Conservation (phyloP, 345 rosid genomes). For the Dipteronia dyeriana region DNA sequence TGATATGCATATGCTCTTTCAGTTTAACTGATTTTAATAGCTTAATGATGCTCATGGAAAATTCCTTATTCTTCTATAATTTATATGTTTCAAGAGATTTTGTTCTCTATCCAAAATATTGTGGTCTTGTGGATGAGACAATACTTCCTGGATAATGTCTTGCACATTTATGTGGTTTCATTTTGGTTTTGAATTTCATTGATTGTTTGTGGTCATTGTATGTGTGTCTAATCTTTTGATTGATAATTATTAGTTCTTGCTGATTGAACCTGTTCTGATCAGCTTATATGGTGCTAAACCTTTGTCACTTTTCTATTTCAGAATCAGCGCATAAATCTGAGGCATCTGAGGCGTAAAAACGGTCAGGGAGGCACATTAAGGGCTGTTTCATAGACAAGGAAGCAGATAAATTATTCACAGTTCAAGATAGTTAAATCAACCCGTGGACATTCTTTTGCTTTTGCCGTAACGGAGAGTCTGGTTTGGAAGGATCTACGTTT, state of each 20-base stretch:
- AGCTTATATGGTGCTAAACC: background rate
- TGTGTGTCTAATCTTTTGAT: background rate
- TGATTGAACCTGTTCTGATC: background rate
- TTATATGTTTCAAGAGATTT: background rate
- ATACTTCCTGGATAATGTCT: no score
- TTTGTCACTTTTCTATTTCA: constrained; percentile 15
- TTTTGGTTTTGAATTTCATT: background rate
- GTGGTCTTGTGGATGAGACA: background rate
- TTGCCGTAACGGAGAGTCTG: constrained; percentile 14
- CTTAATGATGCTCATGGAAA: background rate
- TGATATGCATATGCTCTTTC: background rate
- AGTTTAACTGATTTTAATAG: background rate
- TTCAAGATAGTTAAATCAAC: background rate
- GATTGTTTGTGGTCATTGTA: background rate
- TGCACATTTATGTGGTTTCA: background rate
- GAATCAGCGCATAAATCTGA: constrained; percentile 15
- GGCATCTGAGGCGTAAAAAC: constrained; percentile 14
- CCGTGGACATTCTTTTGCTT: constrained; percentile 7
- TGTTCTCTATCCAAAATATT: background rate
- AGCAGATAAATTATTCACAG: constrained; percentile 13
- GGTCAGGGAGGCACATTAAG: constrained; percentile 22
- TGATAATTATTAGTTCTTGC: background rate
- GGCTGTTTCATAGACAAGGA: constrained; percentile 28
- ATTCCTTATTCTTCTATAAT: background rate
- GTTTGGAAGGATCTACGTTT: constrained; percentile 22